Evolutionary conservation across 192 early-diverging fungal genomes (phyloP).

Genomic region (Coemansia erecta): DNA sequence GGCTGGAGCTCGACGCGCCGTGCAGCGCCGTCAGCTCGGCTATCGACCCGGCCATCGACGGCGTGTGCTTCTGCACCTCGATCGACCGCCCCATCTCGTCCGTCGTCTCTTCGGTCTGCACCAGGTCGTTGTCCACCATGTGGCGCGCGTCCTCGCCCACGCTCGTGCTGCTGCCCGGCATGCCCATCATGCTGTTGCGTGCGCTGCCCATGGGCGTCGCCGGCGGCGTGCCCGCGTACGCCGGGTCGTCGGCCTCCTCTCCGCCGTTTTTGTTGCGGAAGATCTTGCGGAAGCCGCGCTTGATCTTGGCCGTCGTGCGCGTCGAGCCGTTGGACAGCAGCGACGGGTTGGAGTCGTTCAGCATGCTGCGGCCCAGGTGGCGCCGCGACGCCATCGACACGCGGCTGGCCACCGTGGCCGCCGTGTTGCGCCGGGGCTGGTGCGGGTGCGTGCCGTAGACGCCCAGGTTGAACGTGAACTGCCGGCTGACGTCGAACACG

Average conservation of each 20-base stretch:
- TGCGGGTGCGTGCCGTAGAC: constrained; percentile 38
- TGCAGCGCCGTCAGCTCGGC: neutral
- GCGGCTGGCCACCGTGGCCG: constrained; percentile 15
- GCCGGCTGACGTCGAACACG: constrained; percentile 49
- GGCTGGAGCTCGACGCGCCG: neutral
- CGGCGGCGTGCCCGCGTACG: constrained; percentile 22
- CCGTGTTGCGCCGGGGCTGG: constrained; percentile 11
- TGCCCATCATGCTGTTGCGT: neutral
- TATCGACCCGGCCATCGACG: neutral
- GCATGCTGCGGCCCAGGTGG: constrained; percentile 16
- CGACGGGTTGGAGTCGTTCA: constrained; percentile 37
- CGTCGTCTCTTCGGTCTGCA: constrained; percentile 18
- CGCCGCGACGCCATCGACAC: constrained; percentile 27
- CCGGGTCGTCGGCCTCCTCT: constrained; percentile 26
- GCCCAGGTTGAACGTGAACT: constrained; percentile 48
- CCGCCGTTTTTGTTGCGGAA: constrained; percentile 42
- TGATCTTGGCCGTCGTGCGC: constrained; percentile 36
- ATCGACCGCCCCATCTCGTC: constrained; percentile 33
- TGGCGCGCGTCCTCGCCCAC: constrained; percentile 15
- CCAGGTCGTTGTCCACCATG: constrained; percentile 19
- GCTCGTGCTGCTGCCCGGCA: constrained; percentile 5
- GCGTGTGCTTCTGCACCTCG: constrained; percentile 34
- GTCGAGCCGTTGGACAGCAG: constrained; percentile 29
- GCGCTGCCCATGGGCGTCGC: neutral
- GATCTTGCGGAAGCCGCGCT: constrained; percentile 41